phyloP scores from a whole-genome alignment of 78 protist genomes.

The Dictyostelium capitatum region DNA sequence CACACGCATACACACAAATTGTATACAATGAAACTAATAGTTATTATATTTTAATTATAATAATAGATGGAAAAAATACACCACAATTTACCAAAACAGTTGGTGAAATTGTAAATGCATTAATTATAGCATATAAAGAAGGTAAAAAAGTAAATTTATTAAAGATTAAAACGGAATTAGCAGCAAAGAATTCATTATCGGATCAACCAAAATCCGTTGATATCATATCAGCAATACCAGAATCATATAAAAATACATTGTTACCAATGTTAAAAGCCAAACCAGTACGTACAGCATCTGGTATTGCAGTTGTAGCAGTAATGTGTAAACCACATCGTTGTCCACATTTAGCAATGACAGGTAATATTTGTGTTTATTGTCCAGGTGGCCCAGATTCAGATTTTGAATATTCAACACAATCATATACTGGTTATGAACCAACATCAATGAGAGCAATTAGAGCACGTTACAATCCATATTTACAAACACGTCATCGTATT shows the following conservation, averaged over 20 bases:
- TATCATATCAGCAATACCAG: slow-evolving; percentile 96
- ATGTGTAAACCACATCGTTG: slow-evolving; percentile 99
- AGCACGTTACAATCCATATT: slow-evolving; percentile 96
- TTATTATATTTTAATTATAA: background rate
- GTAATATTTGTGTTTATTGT: slow-evolving; percentile 90
- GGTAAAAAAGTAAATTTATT: slow-evolving; percentile 75
- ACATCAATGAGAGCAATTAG: slow-evolving; percentile 98
- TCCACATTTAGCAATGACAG: slow-evolving; percentile 97
- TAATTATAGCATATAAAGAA: slow-evolving; percentile 82
- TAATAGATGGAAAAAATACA: slow-evolving; percentile 76
- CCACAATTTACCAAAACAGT: slow-evolving; percentile 79
- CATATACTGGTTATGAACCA: slow-evolving; percentile 98
- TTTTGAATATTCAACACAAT: slow-evolving; percentile 97
- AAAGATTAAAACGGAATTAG: slow-evolving; percentile 71
- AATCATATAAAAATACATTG: slow-evolving; percentile 83
- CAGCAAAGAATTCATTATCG: slow-evolving; percentile 66
- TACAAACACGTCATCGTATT: slow-evolving; percentile 92
- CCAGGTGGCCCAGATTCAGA: slow-evolving; percentile 97
- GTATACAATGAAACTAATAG: background rate
- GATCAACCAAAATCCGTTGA: slow-evolving; percentile 91
- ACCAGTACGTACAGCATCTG: slow-evolving; percentile 98
- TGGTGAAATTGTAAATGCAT: slow-evolving; percentile 78
- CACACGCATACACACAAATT: too few relatives aligned
- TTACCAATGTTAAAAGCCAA: slow-evolving; percentile 92
- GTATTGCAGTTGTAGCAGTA: slow-evolving; percentile 97